Base-by-base conservation (phyloP, 2,329 filamentous ascomycete genomes). In the Exophiala aquamarina region DNA sequence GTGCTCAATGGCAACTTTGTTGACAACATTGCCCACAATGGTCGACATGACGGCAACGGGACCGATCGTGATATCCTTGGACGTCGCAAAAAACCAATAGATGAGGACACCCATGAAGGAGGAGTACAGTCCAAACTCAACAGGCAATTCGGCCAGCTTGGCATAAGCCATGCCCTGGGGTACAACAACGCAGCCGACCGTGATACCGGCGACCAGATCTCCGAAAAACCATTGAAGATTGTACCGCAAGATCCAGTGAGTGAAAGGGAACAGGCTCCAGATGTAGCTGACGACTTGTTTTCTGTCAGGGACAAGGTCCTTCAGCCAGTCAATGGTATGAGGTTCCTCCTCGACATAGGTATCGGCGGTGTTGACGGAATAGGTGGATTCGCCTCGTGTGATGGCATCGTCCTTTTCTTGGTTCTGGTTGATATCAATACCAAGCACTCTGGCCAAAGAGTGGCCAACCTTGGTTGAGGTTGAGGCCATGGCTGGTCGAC, bases 11-110 rank as follows among this genome's bases (percentile, higher is more conserved):
- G 75, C 66, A 33, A 87, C 83, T 29, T 84, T 77, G 34, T 78
- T 65, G 36, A 97, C 83, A 41, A 97, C 83, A 43, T 86, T 86
- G 35, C 93, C 93, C 2, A 89, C 86, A 13, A 98, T 78, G 3
- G 88, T 94, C 1, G 91, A 97, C 79, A 97, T 87, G 57, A 97
- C 93, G 29, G 93, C 93, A 39, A 97, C 93, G 23, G 92, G 92
- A 13, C 92, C 92, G 47, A 97, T 97, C 8, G 92, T 96, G 63
- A 98, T 97, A 67, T 98, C 92, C 66, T 97, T 98, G 11, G 92
- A 96, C 0, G 93, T 98, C 26, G 91, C 93, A 63, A 97, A 97
- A 64, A 96, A 87, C 92, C 92, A 97, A 70, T 98, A 98, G 52
- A 95, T 77, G 54, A 95, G 67, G 13, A 95, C 91, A 41, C 92